Base-by-base conservation (phyloP, 2,329 filamentous ascomycete genomes). In the Phyllosticta ampelicida region DNA sequence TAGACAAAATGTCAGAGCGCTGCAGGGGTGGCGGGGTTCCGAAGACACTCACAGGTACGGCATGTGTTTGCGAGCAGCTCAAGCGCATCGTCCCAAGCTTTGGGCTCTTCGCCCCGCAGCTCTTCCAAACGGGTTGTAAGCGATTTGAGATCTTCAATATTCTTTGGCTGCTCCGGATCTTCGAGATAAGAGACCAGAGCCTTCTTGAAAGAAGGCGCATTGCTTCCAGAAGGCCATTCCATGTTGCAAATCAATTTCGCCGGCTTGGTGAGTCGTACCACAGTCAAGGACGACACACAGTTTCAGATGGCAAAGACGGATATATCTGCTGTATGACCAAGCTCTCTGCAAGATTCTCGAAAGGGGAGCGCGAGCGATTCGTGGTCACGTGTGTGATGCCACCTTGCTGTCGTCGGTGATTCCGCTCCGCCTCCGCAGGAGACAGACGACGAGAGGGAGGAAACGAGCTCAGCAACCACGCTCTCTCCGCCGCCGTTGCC, bases 1-100 rank as follows among this genome's bases (percentile, higher is more conserved):
- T 72, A 55, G 2, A 51, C 6, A 53, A 49, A 16, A 8, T 5
- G 63, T 73, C 66, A 71, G 68, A 59, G 36, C 16, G 20, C n/a
- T 28, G 44, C 20, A 51, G 28, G 48, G n/a, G 16, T 18, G 8
- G 0, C 20, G 36, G 36, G 6, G 9, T 28, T 23, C 16, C 10
- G 8, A 18, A 30, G 9, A 49, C 19, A 44, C 53, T 59, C 30
- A 59, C 57, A 44, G 20, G 55, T 51, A 8, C 57, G 57, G 51
- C 57, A 51, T 16, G 57, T 53, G 49, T 59, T 51, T 28, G 57
- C 57, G 21, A 59, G 26, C 29, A 28, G 23, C 29, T 59, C 53
- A 28, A 59, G 30, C 23, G 53, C 28, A 20, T 30, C 52, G 57
- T 52, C 53, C 57, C 57, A 59, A 19, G 29, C 11, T 21, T 48